A percentile compares a stretch with the other conserved stretches of the same genome.
Conservation (phyloP, 768 basidiomycete species). For the Tylopilus subfusipes region DNA sequence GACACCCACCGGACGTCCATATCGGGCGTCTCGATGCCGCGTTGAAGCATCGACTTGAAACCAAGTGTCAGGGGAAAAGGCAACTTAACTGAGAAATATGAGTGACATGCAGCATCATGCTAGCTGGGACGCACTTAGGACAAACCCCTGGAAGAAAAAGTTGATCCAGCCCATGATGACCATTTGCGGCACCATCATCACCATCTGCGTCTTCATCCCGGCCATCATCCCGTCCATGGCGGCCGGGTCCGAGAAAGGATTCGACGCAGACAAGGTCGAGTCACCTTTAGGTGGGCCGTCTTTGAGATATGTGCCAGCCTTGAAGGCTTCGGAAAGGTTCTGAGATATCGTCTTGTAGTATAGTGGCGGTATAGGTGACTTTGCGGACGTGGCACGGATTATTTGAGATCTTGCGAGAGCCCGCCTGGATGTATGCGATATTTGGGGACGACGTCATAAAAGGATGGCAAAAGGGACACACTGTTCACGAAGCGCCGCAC, state of each 20-base stretch:
- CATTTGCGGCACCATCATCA: constrained; percentile 99
- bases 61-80: constrained; percentile 96
- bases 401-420: constrained; percentile 81
- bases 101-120: neutral
- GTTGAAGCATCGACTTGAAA: constrained; percentile 97
- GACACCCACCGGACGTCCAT: constrained; percentile 99
- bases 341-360: constrained; percentile 76
- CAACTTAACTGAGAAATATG: constrained; percentile 66
- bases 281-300: constrained; percentile 72
- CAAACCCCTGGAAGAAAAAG: constrained; percentile 98
- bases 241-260: constrained; percentile 84
- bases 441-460: neutral
- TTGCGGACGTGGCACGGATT: constrained; percentile 73
- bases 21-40: constrained; percentile 90
- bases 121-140: constrained; percentile 71
- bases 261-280: constrained; percentile 57
- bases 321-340: constrained; percentile 68
- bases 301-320: constrained; percentile 79
- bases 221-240: constrained; percentile 99
- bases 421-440: constrained; percentile 43
- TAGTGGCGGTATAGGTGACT: constrained; percentile 74
- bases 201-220: constrained; percentile 98
- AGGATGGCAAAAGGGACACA: constrained; percentile 40
- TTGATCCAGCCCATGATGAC: constrained; percentile 99
- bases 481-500: constrained; percentile 89